Evolutionary conservation across 2,329 filamentous ascomycete species (phyloP), one percentile per base, ranked within the genome.

Genomic region (Fusarium setosum): DNA sequence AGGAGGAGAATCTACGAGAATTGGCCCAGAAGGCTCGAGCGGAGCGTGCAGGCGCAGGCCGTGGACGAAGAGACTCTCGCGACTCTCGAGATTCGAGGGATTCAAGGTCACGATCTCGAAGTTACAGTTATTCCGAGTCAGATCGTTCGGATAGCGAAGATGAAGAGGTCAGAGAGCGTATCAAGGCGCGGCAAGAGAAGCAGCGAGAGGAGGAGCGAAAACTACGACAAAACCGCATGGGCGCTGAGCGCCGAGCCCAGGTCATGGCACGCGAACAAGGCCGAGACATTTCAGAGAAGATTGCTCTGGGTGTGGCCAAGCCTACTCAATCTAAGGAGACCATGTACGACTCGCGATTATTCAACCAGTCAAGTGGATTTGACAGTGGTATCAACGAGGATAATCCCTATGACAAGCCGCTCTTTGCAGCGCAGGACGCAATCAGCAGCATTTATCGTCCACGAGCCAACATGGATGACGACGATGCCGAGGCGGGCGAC

Each of bases 271-370:
- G 94, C 21, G 95, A 98, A 77, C 95, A 98, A 76, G 94, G 97
- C 76, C 92, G 96, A 69, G 96, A 99, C 77, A 97, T 99, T 48
- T 96, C 92, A 2, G 96, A 99, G 76, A 98, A 97, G 82, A 92
- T 99, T 31, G 96, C 96, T 2, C 86, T 99, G 6, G 96, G 96
- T 4, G 81, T 98, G 47, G 96, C 96, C 6, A 99, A 98, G 78
- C 96, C 96, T 4, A 97, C 96, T 5, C 92, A 96, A 75, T 92
- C 90, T 49, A 91, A 91, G 55, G 96, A 99, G 77, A 90, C 92
- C 21, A 98, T 98, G 96, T 99, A 96, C 81, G 96, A 99, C 80
- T 96, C 94, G 3, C 86, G 96, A 37, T 81, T 99, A 26, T 99
- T 99, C 81, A 97, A 98, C 80, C 93, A 97, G 80, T 91, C 90